Evolutionary conservation across 2,329 filamentous ascomycete genomes (phyloP), one percentile per base, ranked within the genome.

Genomic region (Gnomoniopsis smithogilvyi): DNA sequence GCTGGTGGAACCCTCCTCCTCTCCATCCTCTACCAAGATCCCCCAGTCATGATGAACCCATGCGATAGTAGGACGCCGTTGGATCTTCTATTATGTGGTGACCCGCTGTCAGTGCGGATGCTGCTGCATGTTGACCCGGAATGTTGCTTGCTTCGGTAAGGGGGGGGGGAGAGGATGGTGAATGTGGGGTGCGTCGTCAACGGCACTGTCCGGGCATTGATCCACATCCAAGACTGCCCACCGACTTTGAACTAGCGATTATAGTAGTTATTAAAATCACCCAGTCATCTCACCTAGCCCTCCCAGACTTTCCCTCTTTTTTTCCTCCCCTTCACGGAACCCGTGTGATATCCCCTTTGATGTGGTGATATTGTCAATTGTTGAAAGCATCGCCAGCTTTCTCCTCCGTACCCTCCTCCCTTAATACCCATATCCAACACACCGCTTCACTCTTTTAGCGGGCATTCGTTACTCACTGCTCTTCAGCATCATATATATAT

Each of bases 381-480:
- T 75, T 74, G 76, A 74, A 74, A 74, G 71, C 70, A 69, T 72
- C 67, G 67, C 72, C 74, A 69, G 74, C 77, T 80, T 80, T 81
- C 78, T 75, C 77, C 70, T 77, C 76, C 78, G 73, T 72, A 78
- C 79, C 73, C 68, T 68, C 72, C 68, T 67, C 17, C 26, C 70
- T 63, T 36, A 64, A 66, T 22, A 47, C 63, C 68, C 43, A 46
- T 46, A 67, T 61, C 62, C 64, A 67, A 71, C 80, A 75, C 70
- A 88, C 87, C 87, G 88, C 88, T 91, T 91, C 89, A 91, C 86
- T 91, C 90, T 75, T 92, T 93, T 78, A 92, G 90, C 90, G 89
- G 90, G 84, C 88, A 86, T 80, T 90, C 87, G 77, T 89, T 89
- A 59, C 10, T 53, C 47, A 41, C 49, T 26, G 48, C 34, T 41